Base-by-base conservation (phyloP, 345 rosid genomes). In the Cardiospermum halicacabum region DNA sequence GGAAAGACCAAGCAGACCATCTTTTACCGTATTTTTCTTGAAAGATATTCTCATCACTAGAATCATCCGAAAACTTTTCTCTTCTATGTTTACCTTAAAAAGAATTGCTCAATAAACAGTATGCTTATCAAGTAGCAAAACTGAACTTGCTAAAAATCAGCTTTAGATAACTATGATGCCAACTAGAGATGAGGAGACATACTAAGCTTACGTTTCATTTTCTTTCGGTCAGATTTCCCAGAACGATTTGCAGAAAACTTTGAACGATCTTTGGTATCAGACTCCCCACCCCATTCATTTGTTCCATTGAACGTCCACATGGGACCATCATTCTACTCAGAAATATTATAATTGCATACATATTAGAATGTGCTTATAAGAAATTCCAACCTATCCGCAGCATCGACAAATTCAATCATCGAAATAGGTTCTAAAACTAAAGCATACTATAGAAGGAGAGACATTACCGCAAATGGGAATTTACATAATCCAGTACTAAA, bases 1-100 rank as follows among this genome's bases (percentile, higher is more conserved):
- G 68, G 54, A 57, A 70, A 56, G 84, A 74, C 88, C 88, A 75
- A n/a, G 81, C 68, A 56, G 78, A 78, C 84, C 80, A 69, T 74
- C 58, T 83, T 69, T 83, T 77, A 36, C 85, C 79, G 25, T 80
- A 88, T 39, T 75, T 64, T 42, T 77, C 77, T 49, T 74, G 75
- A 61, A 83, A 85, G 2, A 56, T 49, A 7, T 59, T 68, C 68
- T 81, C 76, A 53, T 76, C 66, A 68, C 78, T 78, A 24, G 62
- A 70, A 26, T 81, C 89, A 56, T 77, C 81, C 11, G 67, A 47
- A 70, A 63, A 81, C 7, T 63, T 59, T 69, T 78, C 82, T 65
- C 74, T 82, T 64, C 74, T 72, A 62, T 54, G 56, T 68, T 75
- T 77, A 58, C 82, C 89, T 84, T 75, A 53, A 60, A 19, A n/a